Evolutionary conservation across 495 filamentous ascomycete species (phyloP), one percentile per base, ranked within the genome.

Genomic region (Letharia columbiana): DNA sequence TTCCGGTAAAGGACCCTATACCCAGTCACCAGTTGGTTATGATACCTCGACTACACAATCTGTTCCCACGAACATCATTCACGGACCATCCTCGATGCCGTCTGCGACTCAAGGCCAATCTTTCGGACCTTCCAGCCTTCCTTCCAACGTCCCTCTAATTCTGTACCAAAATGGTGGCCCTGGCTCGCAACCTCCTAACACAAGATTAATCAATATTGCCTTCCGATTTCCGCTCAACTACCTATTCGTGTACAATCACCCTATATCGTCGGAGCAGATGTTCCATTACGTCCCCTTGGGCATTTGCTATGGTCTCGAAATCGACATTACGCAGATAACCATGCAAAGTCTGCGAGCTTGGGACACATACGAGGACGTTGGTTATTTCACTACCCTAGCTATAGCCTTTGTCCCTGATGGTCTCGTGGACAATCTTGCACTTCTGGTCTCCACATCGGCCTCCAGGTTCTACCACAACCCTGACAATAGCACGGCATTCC

Each of bases 381-480:
- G 89, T 40, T 98, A 89, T 77, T 84, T 95, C 69, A 92, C 91
- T 4, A 97, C 92, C 3, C 75, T 95, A 50, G 91, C 90, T 39
- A 75, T 87, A 69, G 82, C 85, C 37, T 92, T 84, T 71, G 87
- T 96, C 69, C 92, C 92, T 8, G 74, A 68, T 2, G 81, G 83
- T 68, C 75, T 87, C 73, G 80, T 92, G 57, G 79, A 85, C 49
- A 73, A 82, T 12, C 77, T 98, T 17, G 70, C 77, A 23, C 75
- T 86, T 37, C 83, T 89, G 65, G 80, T 96, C 64, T 83, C 83
- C 65, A 84, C 86, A 62, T 89, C 89, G 31, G 80, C 77, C 56
- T 87, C 90, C 15, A 70, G 77, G 52, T 75, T 98, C n/a, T 97
- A 96, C 78, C 78, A 86, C 67, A 86, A 90, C 75, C 75, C 78